A percentile compares a stretch with the other conserved stretches of the same genome.
Evolutionary conservation across 257 asterid species (phyloP).

Genomic region (Gentiana straminea): DNA sequence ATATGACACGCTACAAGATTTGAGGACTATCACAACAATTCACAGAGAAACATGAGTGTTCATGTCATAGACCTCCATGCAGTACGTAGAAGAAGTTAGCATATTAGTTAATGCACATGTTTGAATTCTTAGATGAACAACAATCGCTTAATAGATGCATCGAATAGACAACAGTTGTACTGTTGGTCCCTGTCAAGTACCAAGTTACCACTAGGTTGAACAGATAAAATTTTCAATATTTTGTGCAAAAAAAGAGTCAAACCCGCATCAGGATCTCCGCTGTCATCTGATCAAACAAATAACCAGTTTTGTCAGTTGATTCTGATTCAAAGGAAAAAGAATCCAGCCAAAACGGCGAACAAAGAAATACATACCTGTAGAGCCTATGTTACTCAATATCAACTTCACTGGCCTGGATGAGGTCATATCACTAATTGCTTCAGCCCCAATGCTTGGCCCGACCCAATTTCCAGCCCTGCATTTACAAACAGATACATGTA

Average conservation of each 20-base stretch:
- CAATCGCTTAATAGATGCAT: too few relatives aligned
- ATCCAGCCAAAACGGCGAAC: not conserved
- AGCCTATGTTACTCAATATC: slow-evolving; percentile 78
- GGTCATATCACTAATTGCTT: slow-evolving; percentile 69
- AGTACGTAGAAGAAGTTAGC: too few relatives aligned
- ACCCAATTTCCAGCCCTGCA: slow-evolving; percentile 80
- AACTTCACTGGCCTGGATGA: slow-evolving; percentile 91
- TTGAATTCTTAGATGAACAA: too few relatives aligned
- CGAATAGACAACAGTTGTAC: too few relatives aligned
- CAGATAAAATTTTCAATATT: not conserved
- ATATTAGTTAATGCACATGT: not conserved
- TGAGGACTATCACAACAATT: slow-evolving; percentile 7
- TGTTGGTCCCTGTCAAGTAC: too few relatives aligned
- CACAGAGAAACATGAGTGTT: too few relatives aligned
- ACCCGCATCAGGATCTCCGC: slow-evolving; percentile 91
- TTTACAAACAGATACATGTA: too few relatives aligned
- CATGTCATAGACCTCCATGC: too few relatives aligned
- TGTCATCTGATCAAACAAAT: slow-evolving; percentile 28
- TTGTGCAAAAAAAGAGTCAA: slow-evolving; percentile 4
- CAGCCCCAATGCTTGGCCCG: slow-evolving; percentile 68
- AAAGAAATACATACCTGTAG: slow-evolving; percentile 40
- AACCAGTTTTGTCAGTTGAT: slow-evolving; percentile 12
- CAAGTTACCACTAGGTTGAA: not conserved
- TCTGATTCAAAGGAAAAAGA: slow-evolving; percentile 5
- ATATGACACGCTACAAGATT: slow-evolving; percentile 68